Evolutionary conservation across 441 rosid species (phyloP), one percentile per base, ranked within the genome.

Genomic region (Adansonia rubrostipa): DNA sequence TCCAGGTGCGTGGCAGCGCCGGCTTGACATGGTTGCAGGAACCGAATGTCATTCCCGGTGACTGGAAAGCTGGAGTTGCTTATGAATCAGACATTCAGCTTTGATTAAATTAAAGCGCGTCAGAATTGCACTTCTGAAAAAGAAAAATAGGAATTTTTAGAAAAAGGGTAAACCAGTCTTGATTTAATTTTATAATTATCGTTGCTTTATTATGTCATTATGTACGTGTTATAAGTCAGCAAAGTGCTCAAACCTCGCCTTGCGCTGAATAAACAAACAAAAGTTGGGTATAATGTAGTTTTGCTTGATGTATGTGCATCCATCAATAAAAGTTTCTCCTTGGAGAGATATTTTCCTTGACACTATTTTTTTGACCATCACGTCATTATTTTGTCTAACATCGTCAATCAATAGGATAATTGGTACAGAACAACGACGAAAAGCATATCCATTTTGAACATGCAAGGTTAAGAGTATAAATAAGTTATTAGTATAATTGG

Each of bases 41-140:
- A 22, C 57, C 73, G 2, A 83, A 89, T 68, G 89, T 75, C 65
- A 80, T 94, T 51, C 94, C 97, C 0, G 54, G 80, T 2, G 82
- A 94, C 5, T 93, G 98, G 98, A 75, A 84, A 62, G 88, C 83
- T 44, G 95, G 95, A 2, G 89, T 75, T 60, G 85, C 87, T 56
- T 93, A 93, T 76, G 85, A 86, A 86, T 79, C 97, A 10, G 67
- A 66, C 48, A 79, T 93, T 78, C 86, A 84, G 81, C 95, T 94
- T 64, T 15, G 42, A 36, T 36, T 36, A 36, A 36, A 79, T 65
- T 90, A 83, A 50, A 57, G 19, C 15, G 11, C 71, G 2, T 65
- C 51, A 17, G 9, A 67, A 7, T 17, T 47, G n/a, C 33, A 67
- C 72, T 67, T 3, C 3, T 44, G 13, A 62, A 28, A 11, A 33